These are phyloP conservation scores for Ulmus americana DNA, from an alignment of 331 rosid genomes.

Conservation along the genomic window DNA sequence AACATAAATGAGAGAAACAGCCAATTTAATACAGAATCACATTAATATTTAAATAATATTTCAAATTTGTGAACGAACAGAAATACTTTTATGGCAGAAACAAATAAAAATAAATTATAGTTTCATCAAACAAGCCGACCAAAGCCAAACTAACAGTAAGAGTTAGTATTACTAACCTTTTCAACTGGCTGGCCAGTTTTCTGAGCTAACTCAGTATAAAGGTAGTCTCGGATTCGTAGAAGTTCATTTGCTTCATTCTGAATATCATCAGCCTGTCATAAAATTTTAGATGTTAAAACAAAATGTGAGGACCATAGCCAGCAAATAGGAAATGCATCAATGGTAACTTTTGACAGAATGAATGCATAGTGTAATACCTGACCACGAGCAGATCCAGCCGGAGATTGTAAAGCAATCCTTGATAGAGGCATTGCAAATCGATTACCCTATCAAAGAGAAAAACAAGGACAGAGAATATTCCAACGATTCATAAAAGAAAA, in stretches of 20 bases:
- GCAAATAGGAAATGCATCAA: not conserved
- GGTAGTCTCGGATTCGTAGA: constrained; percentile 75
- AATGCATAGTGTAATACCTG: constrained; percentile 44
- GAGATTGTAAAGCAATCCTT: constrained; percentile 72
- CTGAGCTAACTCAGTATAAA: constrained; percentile 53
- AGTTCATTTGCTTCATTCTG: constrained; percentile 84
- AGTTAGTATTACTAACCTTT: constrained; percentile 48
- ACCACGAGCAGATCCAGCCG: constrained; percentile 93
- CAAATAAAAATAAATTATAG: not conserved
- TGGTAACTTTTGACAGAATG: constrained; percentile 1
- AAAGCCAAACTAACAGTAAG: not conserved
- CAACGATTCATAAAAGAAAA: not conserved
- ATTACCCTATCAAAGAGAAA: constrained; percentile 39
- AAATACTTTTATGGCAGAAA: not conserved
- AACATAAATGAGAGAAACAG: not conserved
- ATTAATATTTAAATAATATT: not conserved
- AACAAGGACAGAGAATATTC: constrained; percentile 13
- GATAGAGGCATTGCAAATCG: constrained; percentile 84
- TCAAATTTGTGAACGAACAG: not conserved
- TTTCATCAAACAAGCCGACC: constrained; percentile 1
- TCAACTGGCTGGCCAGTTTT: constrained; percentile 88
- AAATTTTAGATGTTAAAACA: constrained; percentile 18
- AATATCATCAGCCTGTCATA: constrained; percentile 77
- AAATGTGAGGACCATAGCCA: constrained; percentile 11
- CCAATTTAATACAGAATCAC: too few relatives aligned